Evolutionary conservation across 208 protist species (phyloP), one percentile per base, ranked within the genome.

Genomic region (Trypanosoma boissoni): DNA sequence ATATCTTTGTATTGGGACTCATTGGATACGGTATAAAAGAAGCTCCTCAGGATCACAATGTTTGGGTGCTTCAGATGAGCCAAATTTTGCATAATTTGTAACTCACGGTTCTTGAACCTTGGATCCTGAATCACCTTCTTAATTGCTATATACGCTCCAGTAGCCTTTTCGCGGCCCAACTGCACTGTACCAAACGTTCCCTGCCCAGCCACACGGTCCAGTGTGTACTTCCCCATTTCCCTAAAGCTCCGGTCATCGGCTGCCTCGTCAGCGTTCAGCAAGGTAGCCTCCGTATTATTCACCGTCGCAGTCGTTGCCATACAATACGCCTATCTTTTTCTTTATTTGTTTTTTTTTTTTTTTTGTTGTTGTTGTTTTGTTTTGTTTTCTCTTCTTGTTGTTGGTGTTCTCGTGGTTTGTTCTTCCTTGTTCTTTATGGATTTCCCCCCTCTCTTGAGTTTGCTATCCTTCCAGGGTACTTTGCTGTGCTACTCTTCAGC

Each of bases 31-130:
- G 95, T 96, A 72, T 98, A 99, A 77, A 99, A 99, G 72, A 84
- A 98, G 70, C 98, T 97, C 46, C 93, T 76, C 23, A 99, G 76
- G 58, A 92, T 80, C 20, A 98, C 86, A 64, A 98, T 92, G 77
- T 98, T 98, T 18, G 91, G 88, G 64, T 98, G 95, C 63, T 89
- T 83, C 10, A 97, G 82, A 56, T 65, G 61, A 9, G 81, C 68
- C 32, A 94, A 75, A 54, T 97, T 88, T 55, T 96, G 87, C 76
- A 98, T 94, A 28, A 97, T 85, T 52, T 96, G 87, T 63, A 98
- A 80, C 72, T 98, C 92, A 41, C 95, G 83, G 74, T 99, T 99
- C 76, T 98, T 98, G 71, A 98, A 99, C 51, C 97, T 81, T 31
- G 95, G 92, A 78, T 99, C 98, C 70, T 99, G 97, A 41, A 98